Base-by-base conservation (phyloP, 129 eudicot genomes). In the Artemisia argyi region DNA sequence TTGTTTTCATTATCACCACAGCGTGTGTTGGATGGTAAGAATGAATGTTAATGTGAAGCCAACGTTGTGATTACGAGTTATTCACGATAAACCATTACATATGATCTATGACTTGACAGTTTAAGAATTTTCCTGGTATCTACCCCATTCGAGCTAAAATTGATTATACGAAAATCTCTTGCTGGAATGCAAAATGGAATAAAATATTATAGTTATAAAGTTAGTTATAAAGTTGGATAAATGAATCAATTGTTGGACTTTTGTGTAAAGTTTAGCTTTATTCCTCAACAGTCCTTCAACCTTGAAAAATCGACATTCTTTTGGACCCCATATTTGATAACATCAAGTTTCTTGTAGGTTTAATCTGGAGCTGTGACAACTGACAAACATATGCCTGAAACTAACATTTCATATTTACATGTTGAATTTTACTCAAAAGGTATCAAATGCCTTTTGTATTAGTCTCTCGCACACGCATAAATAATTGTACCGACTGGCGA, bases 301-400 rank as follows among this genome's bases (percentile, higher is more conserved):
- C 28, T 56, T 56, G 61, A 56, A 56, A 56, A 56, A 30, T 16
- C 61, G 61, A 56, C 61, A 8, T 18, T n/a, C 61, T 18, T 16
- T 56, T 56, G 61, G 61, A 56, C 61, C 22, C 61, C 13, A 11
- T 52, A 13, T 50, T 52, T 52, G 17, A 14, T 52, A 56, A 18
- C 61, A 56, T 18, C 7, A 56, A 56, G 13, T 56, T 56, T 24
- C 61, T 56, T 18, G 12, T 18, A 52, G 57, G 57, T 18, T 20
- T 18, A 15, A 55, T 55, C 61, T n/a, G 5, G 55, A 50, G 55
- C 5, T 50, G 14, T n/a, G 16, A 50, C 54, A 9, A 49, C 14
- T 9, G 12, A 49, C 55, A 50, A 16, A 8, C 5, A 57, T 9
- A 57, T 57, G 11, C 28, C 55, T 50, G 14, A 28, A 7, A 57